A percentile compares a stretch with the other conserved stretches of the same genome.
Evolutionary conservation across 1,284 basidiomycete genomes (phyloP).

Genomic region (Papiliotrema nemorosa): DNA sequence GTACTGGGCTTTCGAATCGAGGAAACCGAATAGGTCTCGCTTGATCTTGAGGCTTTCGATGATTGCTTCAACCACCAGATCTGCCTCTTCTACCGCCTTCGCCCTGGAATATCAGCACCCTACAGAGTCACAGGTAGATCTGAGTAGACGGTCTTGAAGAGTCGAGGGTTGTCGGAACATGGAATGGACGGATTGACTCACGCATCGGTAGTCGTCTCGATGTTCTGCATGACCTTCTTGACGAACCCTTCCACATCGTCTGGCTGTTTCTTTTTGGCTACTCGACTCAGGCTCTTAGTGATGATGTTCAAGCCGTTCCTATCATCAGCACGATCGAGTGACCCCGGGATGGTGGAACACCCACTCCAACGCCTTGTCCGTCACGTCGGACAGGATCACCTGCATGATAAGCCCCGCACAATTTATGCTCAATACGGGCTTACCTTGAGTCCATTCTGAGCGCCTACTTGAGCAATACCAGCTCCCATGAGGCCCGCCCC

Average conservation of each 20-base stretch:
- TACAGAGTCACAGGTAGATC: background rate
- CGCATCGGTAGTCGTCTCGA: conserved; percentile 54
- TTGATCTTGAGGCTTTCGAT: conserved; percentile 58
- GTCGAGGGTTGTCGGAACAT: too few relatives aligned
- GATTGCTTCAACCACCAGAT: conserved; percentile 59
- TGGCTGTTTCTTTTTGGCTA: conserved; percentile 54
- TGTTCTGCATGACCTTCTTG: conserved; percentile 50
- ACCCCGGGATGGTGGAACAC: too few relatives aligned
- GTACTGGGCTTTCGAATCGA: conserved; percentile 54
- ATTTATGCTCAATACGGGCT: background rate
- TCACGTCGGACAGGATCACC: conserved; percentile 50
- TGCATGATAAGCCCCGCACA: background rate
- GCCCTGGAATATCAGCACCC: conserved; percentile 24
- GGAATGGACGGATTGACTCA: conserved; percentile 25
- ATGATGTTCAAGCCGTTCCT: conserved; percentile 57
- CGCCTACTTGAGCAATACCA: conserved; percentile 54
- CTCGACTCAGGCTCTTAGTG: conserved; percentile 53
- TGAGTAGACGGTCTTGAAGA: background rate
- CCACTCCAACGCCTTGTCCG: conserved; percentile 47
- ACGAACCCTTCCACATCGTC: conserved; percentile 49
- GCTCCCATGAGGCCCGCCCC: conserved; percentile 55
- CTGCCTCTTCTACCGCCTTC: conserved; percentile 52
- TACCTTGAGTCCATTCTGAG: conserved; percentile 52
- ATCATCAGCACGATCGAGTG: conserved; percentile 6
- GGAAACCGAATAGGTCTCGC: conserved; percentile 55